Percentiles rank a stretch among this genome's conserved stretches.
Conservation (phyloP, 768 basidiomycete genomes). For the Trametopsis cervina region DNA sequence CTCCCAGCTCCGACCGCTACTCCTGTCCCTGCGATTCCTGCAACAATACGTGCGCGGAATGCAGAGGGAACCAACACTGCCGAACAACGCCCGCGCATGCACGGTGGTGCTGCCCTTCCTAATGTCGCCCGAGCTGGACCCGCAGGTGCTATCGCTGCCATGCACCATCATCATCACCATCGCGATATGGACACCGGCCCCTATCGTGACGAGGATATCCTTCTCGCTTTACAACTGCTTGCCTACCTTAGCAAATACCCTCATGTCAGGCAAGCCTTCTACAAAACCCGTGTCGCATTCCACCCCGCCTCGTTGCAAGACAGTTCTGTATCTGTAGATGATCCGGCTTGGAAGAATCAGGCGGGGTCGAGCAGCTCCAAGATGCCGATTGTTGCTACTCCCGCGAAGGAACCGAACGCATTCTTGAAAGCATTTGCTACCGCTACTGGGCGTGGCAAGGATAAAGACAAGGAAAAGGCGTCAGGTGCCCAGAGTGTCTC, state of each 20-base stretch:
- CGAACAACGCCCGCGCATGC: slow-evolving; percentile 3
- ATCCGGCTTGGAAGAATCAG: slow-evolving; percentile 1
- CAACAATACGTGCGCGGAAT: slow-evolving; percentile 1
- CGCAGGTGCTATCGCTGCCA: slow-evolving; percentile 5
- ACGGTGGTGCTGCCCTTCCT: slow-evolving; percentile 2
- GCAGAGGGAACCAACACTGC: slow-evolving; percentile 3
- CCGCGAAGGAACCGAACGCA: slow-evolving; percentile 28
- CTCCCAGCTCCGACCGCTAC: slow-evolving; percentile 32
- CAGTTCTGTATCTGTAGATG: slow-evolving; percentile 12
- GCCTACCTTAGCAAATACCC: slow-evolving; percentile 98
- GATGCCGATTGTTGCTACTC: slow-evolving; percentile 16
- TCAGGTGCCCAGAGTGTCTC: slow-evolving; percentile 10
- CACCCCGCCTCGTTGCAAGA: slow-evolving; percentile 57
- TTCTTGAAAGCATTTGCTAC: slow-evolving; percentile 42
- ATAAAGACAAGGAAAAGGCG: slow-evolving; percentile 28
- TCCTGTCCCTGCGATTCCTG: slow-evolving; percentile 13
- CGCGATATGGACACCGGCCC: slow-evolving; percentile 46
- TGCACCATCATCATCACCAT: slow-evolving; percentile 29
- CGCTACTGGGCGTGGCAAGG: slow-evolving; percentile 40
- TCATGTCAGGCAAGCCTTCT: slow-evolving; percentile 93
- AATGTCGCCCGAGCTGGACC: slow-evolving; percentile 2
- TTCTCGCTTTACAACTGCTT: slow-evolving; percentile 84
- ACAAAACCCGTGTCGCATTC: slow-evolving; percentile 78
- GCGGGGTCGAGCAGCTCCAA: slow-evolving; percentile 10
- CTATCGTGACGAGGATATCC: slow-evolving; percentile 91